Evolutionary conservation across 1,284 basidiomycete species (phyloP).

Genomic region (Ganoderma lucidum): DNA sequence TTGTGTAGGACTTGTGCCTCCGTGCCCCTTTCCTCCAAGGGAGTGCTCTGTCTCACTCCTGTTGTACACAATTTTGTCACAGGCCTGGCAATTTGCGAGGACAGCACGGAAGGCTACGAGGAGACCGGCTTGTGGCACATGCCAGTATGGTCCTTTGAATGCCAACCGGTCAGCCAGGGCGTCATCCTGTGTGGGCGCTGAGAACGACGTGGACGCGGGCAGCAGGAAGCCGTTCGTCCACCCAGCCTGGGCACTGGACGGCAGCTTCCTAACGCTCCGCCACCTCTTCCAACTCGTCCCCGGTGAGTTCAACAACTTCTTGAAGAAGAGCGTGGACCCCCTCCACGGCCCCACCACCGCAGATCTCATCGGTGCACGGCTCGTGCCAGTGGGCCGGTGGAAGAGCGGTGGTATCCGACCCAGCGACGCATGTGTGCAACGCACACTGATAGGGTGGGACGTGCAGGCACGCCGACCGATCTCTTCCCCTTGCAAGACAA

Average conservation of each 20-base stretch:
- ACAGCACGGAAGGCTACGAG: no score
- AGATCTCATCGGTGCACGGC: conserved; percentile 57
- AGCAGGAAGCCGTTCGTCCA: conserved; percentile 34
- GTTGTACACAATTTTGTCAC: no score
- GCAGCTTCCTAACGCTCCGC: conserved; percentile 64
- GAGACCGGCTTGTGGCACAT: no score
- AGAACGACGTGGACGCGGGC: conserved; percentile 38
- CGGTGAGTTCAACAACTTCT: conserved; percentile 57
- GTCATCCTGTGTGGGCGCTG: conserved; percentile 45
- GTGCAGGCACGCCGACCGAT: conserved; percentile 46
- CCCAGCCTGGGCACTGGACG: conserved; percentile 57
- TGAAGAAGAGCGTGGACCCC: conserved; percentile 50
- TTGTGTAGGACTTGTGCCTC: no score
- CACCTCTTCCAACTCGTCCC: conserved; percentile 62
- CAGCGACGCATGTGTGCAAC: not conserved
- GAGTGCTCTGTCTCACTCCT: no score
- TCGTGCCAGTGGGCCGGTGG: conserved; percentile 65
- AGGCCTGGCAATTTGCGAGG: no score
- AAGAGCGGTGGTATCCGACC: conserved; percentile 56
- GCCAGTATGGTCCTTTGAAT: no score
- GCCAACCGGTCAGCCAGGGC: conserved; percentile 39
- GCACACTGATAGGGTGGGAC: not conserved
- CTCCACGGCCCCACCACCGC: conserved; percentile 43
- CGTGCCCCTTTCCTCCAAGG: no score
- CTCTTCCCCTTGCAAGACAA: conserved; percentile 44